phyloP scores from a whole-genome alignment of 768 basidiomycete species.

The Paxillus ammoniavirescens region DNA sequence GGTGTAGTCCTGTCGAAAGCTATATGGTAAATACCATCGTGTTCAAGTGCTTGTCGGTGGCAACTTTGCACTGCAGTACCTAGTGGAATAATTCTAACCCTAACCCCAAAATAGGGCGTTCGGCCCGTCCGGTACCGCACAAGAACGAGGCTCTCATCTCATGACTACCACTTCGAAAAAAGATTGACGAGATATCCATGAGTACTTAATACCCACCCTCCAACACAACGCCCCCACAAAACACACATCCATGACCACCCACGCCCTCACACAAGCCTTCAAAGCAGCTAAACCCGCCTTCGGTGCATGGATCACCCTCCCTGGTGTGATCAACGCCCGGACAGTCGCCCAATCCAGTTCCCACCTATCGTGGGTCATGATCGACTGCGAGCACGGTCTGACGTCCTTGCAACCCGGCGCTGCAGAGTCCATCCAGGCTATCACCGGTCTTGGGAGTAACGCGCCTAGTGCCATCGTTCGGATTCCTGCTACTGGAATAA shows the following conservation, averaged over 20 bases:
- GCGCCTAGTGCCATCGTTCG: constrained; percentile 58
- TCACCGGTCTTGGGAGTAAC: constrained; percentile 41
- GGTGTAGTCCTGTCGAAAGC: too few relatives aligned
- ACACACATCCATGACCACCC: constrained; percentile 43
- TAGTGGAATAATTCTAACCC: too few relatives aligned
- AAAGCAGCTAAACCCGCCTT: constrained; percentile 59
- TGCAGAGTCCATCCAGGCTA: constrained; percentile 54
- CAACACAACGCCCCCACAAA: not conserved
- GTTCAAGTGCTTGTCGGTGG: too few relatives aligned
- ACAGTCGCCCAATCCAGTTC: constrained; percentile 54
- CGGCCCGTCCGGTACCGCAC: not conserved
- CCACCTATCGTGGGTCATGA: constrained; percentile 58
- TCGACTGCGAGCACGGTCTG: constrained; percentile 72
- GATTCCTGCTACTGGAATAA: constrained; percentile 61
- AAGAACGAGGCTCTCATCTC: not conserved
- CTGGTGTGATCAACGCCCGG: constrained; percentile 58
- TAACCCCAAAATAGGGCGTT: constrained; percentile 1
- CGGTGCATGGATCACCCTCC: constrained; percentile 64
- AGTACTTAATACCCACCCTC: constrained; percentile 8
- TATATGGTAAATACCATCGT: too few relatives aligned
- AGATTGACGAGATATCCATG: not conserved
- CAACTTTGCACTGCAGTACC: too few relatives aligned
- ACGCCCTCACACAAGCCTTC: constrained; percentile 53
- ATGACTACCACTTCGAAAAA: constrained; percentile 1
- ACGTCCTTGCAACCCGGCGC: constrained; percentile 54